Percentiles rank a stretch among this genome's conserved stretches.
Conservation (phyloP, 2,329 filamentous ascomycete species). For the Colletotrichum ledebouriae region DNA sequence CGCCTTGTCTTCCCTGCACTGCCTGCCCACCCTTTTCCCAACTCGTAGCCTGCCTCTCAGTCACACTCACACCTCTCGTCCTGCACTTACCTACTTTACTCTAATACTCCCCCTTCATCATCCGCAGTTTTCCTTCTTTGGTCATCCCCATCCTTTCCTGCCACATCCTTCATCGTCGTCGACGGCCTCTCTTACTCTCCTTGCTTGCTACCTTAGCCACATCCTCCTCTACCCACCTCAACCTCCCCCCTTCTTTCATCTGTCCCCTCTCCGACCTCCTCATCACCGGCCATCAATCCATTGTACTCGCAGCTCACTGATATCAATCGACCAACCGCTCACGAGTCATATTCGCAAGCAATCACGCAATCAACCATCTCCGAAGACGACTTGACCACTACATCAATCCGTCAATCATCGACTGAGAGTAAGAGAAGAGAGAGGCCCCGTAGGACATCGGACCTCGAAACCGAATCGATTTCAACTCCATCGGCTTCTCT, state of each 20-base stretch:
- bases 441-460: conserved; percentile 25
- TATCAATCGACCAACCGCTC: conserved; percentile 4
- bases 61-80: conserved; percentile 26
- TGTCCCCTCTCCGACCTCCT: conserved; percentile 15
- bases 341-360: conserved; percentile 40
- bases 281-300: conserved; percentile 1
- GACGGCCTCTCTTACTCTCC: conserved; percentile 42
- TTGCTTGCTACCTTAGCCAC: conserved; percentile 40
- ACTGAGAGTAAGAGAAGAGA: conserved; percentile 38
- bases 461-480: conserved; percentile 22
- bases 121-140: conserved; percentile 24
- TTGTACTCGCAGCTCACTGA: conserved; percentile 26
- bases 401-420: conserved; percentile 34
- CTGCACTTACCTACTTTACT: conserved; percentile 45
- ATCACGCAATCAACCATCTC: conserved; percentile 38
- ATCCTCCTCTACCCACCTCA: conserved; percentile 40
- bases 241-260: conserved; percentile 32
- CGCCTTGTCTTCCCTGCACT: conserved; percentile 50
- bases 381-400: conserved; percentile 26
- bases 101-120: conserved; percentile 41
- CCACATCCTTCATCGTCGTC: conserved; percentile 28
- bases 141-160: conserved; percentile 19
- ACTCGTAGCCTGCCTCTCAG: conserved; percentile 43
- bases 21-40: conserved; percentile 47
- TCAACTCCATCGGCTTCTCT: conserved; percentile 9